phyloP scores from a whole-genome alignment of 2,329 filamentous ascomycete genomes.

The Xylaria sp. region DNA sequence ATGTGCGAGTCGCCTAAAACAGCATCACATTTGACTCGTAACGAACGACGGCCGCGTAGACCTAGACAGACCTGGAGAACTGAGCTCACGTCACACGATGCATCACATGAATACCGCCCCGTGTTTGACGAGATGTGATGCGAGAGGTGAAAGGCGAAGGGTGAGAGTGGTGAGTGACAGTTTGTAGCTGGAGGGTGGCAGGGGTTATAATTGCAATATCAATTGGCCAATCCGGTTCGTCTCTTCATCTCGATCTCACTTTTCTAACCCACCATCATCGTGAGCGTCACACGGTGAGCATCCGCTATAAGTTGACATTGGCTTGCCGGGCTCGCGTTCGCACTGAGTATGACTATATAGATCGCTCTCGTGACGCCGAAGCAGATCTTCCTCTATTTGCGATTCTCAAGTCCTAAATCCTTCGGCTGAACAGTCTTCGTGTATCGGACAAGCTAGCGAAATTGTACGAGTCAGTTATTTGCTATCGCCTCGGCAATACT shows the following conservation, averaged over 20 bases:
- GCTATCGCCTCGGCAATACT: slow-evolving; percentile 1
- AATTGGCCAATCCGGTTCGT: slow-evolving; percentile 44
- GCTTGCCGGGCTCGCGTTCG: slow-evolving; percentile 8
- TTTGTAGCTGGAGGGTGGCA: slow-evolving; percentile 15
- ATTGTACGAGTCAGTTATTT: slow-evolving; percentile 28
- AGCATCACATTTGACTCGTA: slow-evolving; percentile 17
- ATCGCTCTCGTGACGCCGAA: slow-evolving; percentile 23
- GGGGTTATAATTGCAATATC: slow-evolving; percentile 32
- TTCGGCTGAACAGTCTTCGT: slow-evolving; percentile 12
- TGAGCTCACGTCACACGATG: slow-evolving; percentile 11
- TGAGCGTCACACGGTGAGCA: slow-evolving; percentile 22
- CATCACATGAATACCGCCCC: slow-evolving; percentile 17
- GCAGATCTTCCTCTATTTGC: slow-evolving; percentile 10
- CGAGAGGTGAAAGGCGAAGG: slow-evolving; percentile 5
- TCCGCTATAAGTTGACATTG: slow-evolving; percentile 17
- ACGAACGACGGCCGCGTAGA: background rate
- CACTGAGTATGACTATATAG: slow-evolving; percentile 22
- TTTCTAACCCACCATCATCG: slow-evolving; percentile 12
- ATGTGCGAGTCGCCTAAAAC: slow-evolving; percentile 17
- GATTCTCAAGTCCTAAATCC: slow-evolving; percentile 15
- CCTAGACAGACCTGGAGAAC: background rate
- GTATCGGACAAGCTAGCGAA: slow-evolving; percentile 16
- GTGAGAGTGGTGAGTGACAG: slow-evolving; percentile 7
- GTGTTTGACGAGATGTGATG: background rate
- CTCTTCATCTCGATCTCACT: slow-evolving; percentile 32